These are phyloP conservation scores for Penicillium canescens DNA, from an alignment of 495 filamentous ascomycete species.

Conservation along the genomic window DNA sequence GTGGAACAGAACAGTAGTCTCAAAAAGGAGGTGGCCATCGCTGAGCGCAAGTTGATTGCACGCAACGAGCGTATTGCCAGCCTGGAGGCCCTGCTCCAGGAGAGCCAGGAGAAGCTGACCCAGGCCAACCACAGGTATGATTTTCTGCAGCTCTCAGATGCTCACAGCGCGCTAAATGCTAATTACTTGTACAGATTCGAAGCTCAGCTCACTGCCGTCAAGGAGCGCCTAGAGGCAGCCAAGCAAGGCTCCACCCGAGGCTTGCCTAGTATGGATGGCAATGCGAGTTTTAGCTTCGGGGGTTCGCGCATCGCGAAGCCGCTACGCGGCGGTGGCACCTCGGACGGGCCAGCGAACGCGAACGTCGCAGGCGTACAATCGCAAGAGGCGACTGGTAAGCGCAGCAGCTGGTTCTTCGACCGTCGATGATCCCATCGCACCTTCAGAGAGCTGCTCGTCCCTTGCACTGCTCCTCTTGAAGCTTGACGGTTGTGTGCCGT, in stretches of 20 bases:
- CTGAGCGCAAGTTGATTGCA: slow-evolving; percentile 93
- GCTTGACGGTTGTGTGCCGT: slow-evolving; percentile 19
- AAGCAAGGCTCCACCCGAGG: slow-evolving; percentile 86
- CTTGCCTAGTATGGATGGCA: slow-evolving; percentile 61
- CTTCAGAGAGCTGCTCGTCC: slow-evolving; percentile 16
- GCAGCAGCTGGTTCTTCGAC: slow-evolving; percentile 53
- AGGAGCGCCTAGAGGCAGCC: slow-evolving; percentile 94
- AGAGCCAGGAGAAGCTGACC: slow-evolving; percentile 96
- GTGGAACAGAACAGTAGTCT: slow-evolving; percentile 95
- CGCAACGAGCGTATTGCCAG: slow-evolving; percentile 95
- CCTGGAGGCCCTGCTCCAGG: slow-evolving; percentile 86
- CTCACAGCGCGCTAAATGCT: slow-evolving; percentile 3
- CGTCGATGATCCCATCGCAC: slow-evolving; percentile 38
- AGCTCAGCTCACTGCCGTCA: slow-evolving; percentile 92
- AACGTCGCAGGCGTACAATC: slow-evolving; percentile 42
- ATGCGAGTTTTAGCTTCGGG: slow-evolving; percentile 71
- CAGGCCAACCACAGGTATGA: slow-evolving; percentile 92
- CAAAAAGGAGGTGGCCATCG: slow-evolving; percentile 99
- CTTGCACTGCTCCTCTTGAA: slow-evolving; percentile 20
- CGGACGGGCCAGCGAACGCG: slow-evolving; percentile 32
- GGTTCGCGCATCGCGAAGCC: slow-evolving; percentile 92
- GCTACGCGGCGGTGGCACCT: slow-evolving; percentile 83
- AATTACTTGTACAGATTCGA: slow-evolving; percentile 69
- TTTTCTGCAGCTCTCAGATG: not conserved
- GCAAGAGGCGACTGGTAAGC: slow-evolving; percentile 47